Percentiles rank a stretch among this genome's conserved stretches.
phyloP scores from a whole-genome alignment of 129 eudicot genomes.

The Flaveria ramosissima region DNA sequence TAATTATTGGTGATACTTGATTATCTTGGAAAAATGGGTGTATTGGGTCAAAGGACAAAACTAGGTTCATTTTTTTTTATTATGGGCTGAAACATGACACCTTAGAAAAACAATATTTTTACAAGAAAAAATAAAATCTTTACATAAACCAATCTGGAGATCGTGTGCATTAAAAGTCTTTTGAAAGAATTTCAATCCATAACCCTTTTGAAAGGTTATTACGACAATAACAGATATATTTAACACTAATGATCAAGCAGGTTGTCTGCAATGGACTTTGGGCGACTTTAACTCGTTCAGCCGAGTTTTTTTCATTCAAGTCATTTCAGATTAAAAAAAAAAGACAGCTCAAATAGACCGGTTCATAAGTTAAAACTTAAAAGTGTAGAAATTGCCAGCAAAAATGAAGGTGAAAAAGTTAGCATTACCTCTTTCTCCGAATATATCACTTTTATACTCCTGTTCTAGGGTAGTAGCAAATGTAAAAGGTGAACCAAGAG shows the following conservation, averaged over 20 bases:
- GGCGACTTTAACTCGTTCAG: neutral
- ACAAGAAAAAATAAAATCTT: neutral
- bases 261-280: neutral
- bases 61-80: no score
- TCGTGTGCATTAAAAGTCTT: neutral
- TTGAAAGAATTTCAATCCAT: neutral
- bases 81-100: neutral
- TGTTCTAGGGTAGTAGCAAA: slow-evolving; percentile 92
- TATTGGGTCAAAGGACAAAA: neutral
- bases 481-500: slow-evolving; percentile 96
- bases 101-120: neutral
- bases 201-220: neutral
- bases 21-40: neutral
- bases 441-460: slow-evolving; percentile 90
- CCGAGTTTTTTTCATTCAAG: no score
- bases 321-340: neutral
- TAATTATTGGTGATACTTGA: neutral
- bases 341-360: neutral
- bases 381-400: neutral
- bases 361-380: neutral
- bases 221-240: no score
- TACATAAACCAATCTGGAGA: neutral
- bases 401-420: neutral
- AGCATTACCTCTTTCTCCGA: slow-evolving; percentile 82
- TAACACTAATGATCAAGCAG: neutral